A percentile compares a stretch with the other conserved stretches of the same genome.
phyloP scores from a whole-genome alignment of 176 grass and related monocot species.

The Tuctoria greenei region DNA sequence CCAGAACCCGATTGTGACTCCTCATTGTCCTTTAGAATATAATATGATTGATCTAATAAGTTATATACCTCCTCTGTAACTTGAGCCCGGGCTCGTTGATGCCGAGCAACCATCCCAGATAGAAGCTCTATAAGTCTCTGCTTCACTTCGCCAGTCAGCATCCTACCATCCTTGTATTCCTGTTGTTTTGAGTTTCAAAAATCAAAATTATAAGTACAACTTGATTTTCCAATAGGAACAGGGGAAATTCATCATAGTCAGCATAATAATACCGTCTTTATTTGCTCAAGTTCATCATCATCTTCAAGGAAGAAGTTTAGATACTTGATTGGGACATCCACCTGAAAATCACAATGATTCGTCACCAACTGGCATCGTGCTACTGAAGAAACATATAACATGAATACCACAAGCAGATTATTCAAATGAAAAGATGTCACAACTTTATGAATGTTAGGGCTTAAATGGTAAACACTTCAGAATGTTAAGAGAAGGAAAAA shows the following conservation, averaged over 20 bases:
- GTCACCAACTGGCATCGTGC: background rate
- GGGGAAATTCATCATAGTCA: background rate
- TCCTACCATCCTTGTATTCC: constrained; percentile 75
- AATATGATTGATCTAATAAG: background rate
- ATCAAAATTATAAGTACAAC: background rate
- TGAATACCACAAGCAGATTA: background rate
- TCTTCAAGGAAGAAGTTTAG: constrained; percentile 98
- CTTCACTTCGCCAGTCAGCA: constrained; percentile 92
- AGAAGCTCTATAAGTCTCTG: constrained; percentile 51
- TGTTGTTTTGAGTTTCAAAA: constrained; percentile 41
- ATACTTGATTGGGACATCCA: constrained; percentile 92
- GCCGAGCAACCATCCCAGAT: constrained; percentile 68
- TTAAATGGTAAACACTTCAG: constrained; percentile 2
- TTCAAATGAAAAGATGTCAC: background rate
- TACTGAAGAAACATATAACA: constrained; percentile 1
- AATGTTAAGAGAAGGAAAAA: background rate
- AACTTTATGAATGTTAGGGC: background rate
- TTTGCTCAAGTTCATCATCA: constrained; percentile 66
- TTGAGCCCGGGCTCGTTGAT: constrained; percentile 61
- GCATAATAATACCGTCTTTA: constrained; percentile 67
- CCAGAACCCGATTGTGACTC: background rate
- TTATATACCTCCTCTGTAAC: constrained; percentile 73
- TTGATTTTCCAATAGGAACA: constrained; percentile 2
- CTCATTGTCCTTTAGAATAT: background rate
- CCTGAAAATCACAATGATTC: constrained; percentile 52